Evolutionary conservation across 2,329 filamentous ascomycete genomes (phyloP).

Genomic region (Emmonsiellopsis sp.): DNA sequence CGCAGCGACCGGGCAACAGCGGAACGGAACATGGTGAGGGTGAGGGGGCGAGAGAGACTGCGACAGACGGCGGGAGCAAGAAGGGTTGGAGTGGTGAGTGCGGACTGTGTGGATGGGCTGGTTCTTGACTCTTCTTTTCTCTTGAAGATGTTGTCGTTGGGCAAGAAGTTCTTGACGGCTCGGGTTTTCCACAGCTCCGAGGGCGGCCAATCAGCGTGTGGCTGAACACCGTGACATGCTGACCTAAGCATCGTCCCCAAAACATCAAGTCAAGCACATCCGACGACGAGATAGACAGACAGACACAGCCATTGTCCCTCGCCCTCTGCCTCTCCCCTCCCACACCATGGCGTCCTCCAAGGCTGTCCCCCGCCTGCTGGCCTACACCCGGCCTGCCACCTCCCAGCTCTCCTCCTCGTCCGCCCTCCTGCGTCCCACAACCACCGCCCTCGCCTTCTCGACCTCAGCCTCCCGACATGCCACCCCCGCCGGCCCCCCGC

Average conservation of each 20-base stretch:
- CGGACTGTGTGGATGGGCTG: background rate
- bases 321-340: constrained; percentile 8
- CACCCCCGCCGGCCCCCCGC: constrained; percentile 67
- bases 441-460: constrained; percentile 50
- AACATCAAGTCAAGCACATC: constrained; percentile 16
- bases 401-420: constrained; percentile 19
- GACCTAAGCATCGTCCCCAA: constrained; percentile 29
- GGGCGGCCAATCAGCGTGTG: constrained; percentile 28
- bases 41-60: constrained; percentile 9
- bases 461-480: constrained; percentile 53
- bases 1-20: constrained; percentile 71
- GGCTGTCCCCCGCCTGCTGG: constrained; percentile 36
- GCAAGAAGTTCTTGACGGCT: constrained; percentile 13
- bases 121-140: too few species aligned
- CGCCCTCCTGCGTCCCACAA: constrained; percentile 24
- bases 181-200: constrained; percentile 13
- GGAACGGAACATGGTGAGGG: constrained; percentile 74
- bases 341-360: constrained; percentile 37
- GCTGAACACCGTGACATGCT: constrained; percentile 33
- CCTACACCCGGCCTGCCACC: constrained; percentile 28
- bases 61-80: constrained; percentile 4
- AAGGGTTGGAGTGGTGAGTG: background rate
- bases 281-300: constrained; percentile 10
- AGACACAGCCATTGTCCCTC: constrained; percentile 14
- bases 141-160: constrained; percentile 3